Conservation (phyloP, 2,329 filamentous ascomycete species). For the Verticillium nonalfalfae region DNA sequence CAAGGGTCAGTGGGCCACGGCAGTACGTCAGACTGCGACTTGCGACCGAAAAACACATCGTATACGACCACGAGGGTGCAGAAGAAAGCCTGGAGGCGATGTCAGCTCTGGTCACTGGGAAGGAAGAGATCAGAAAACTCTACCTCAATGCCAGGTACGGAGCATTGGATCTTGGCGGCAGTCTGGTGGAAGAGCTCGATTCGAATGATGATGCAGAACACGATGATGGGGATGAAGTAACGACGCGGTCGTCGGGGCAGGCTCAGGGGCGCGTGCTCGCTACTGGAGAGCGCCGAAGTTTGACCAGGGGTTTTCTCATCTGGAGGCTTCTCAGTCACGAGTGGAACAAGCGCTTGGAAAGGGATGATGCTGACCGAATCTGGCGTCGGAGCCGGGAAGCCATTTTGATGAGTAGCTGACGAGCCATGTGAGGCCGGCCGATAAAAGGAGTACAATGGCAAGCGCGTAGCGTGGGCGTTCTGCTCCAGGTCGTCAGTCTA, state of each 20-base stretch:
- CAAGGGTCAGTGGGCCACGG: conserved; percentile 35
- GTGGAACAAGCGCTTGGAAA: conserved; percentile 13
- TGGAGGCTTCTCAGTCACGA: background rate
- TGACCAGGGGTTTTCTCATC: conserved; percentile 5
- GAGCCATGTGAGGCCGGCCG: conserved; percentile 32
- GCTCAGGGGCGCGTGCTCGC: conserved; percentile 10
- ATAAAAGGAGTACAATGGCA: conserved; percentile 38
- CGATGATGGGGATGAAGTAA: conserved; percentile 36
- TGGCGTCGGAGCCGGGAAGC: conserved; percentile 39
- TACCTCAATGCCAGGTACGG: conserved; percentile 42
- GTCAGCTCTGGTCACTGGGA: background rate
- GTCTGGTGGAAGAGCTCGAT: conserved; percentile 41
- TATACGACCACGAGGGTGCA: conserved; percentile 36
- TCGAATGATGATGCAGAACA: conserved; percentile 37
- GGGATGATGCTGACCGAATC: conserved; percentile 11
- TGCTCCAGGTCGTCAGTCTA: conserved; percentile 16
- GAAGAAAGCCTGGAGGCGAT: conserved; percentile 34
- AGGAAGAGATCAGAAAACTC: background rate
- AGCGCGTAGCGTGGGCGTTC: conserved; percentile 43
- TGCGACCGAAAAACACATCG: conserved; percentile 32
- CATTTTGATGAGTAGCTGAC: conserved; percentile 36
- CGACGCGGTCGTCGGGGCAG: conserved; percentile 40
- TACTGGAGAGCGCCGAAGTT: background rate
- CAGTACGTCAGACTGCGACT: conserved; percentile 12
- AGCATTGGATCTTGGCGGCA: conserved; percentile 42